Evolutionary conservation across 148 eudicot species (phyloP).

Genomic region (Limonium bicolor): DNA sequence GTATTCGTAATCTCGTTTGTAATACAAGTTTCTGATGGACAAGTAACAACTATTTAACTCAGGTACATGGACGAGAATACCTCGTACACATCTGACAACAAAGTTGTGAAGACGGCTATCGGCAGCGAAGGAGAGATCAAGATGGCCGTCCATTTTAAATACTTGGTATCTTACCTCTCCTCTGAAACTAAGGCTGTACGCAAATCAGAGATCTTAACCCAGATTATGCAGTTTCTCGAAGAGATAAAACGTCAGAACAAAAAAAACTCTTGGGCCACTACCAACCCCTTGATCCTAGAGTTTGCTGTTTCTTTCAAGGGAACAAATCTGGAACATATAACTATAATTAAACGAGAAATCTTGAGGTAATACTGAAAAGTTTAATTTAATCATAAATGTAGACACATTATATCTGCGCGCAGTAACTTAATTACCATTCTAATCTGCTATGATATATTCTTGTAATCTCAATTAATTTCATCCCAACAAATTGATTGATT

Average conservation of each 20-base stretch:
- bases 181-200: neutral
- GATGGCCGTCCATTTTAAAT: slow-evolving; percentile 2
- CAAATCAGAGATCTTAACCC: neutral
- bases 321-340: neutral
- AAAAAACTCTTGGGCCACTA: neutral
- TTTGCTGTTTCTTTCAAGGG: neutral
- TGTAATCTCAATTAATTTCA: too few species aligned
- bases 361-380: neutral
- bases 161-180: slow-evolving; percentile 1
- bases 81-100: neutral
- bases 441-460: neutral
- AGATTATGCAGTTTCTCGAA: neutral
- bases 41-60: neutral
- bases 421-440: neutral
- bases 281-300: neutral
- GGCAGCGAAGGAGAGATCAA: neutral
- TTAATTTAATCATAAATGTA: neutral
- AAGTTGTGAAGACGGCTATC: slow-evolving; percentile 5
- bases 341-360: neutral
- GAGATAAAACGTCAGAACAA: neutral
- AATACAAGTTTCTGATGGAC: neutral
- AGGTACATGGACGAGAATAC: neutral
- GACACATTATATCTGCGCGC: neutral
- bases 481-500: too few species aligned
- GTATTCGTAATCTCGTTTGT: neutral